Evolutionary conservation across 192 early-diverging fungal genomes (phyloP), one percentile per base, ranked within the genome.

Genomic region (Coemansia sp.): DNA sequence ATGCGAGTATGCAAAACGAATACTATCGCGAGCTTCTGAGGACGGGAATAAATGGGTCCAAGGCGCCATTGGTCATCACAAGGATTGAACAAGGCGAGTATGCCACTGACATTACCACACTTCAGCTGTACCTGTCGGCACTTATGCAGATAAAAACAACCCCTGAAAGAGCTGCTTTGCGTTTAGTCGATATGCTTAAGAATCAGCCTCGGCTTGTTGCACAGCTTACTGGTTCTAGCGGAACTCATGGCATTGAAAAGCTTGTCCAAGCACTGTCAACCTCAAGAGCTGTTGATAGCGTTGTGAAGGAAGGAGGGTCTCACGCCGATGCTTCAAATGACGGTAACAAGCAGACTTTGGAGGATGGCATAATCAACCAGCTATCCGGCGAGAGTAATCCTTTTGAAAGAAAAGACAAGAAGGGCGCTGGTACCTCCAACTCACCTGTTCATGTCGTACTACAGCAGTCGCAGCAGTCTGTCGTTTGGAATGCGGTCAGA

Each of bases 11-110:
- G n/a, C 81, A 84, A 39, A 84, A 84, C 42, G 50, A 62, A 3
- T 84, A 84, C 61, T 84, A 84, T 26, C 67, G 69, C 15, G 81
- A 72, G 67, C 60, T 84, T 48, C 70, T 84, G 10, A 78, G 67
- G 38, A 63, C 81, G 12, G 68, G 66, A 6, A 72, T 72, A 66
- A 59, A 53, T 21, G 73, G 64, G 39, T 70, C 58, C 42, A 68
- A 62, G 59, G 69, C 81, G 32, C 70, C 81, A 4, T 26, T 79
- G 59, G 81, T 79, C 7, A 57, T 84, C 42, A 56, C 81, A 12
- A 69, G 81, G 42, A 68, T 84, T 39, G 81, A 84, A 54, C 76
- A 84, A 41, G 74, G 74, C n/a, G 41, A 53, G 7, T 48, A 58
- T 54, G 76, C 81, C 9, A 68, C 76, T 32, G 70, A 84, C 41